Evolutionary conservation across 495 filamentous ascomycete species (phyloP), one percentile per base, ranked within the genome.

Genomic region (Penicillium manginii): DNA sequence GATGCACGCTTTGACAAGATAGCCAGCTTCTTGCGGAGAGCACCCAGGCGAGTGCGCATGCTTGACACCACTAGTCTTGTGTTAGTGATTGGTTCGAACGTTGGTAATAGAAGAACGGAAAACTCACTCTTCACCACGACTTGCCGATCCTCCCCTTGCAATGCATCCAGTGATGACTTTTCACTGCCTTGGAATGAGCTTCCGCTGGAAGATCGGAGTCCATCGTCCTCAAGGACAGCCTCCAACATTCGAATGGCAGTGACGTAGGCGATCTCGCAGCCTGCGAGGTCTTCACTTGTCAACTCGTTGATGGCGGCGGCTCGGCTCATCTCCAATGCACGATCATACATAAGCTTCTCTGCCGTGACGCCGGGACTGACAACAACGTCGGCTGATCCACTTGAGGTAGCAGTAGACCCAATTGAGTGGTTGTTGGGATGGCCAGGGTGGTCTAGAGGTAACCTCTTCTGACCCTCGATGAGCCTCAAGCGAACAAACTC

Each of bases 291-390:
- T 55, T 96, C 90, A 50, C 91, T 89, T 9, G 93, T 91, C 52
- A 98, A 87, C 74, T 98, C 94, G 63, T 93, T 96, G 67, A 98
- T 93, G 3, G 94, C 94, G 6, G 94, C 92, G 2, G 90, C 84
- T 37, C 92, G 86, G 63, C 91, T 96, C 94, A 98, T 97, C 71
- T 98, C 94, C 21, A 97, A 73, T 3, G 94, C 94, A 14, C 94
- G 91, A 61, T 98, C 96, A 63, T 96, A 98, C 96, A 98, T 98
- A 48, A 98, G 74, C 73, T 91, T 96, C 75, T 97, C 94, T 0
- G 94, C 94, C 19, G 92, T 96, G 40, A 97, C 85, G 6, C 93
- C 93, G 0, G 81, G 74, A 45, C 82, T 87, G 14, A 86, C 82
- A n/a, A 84, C 76, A 18, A 91, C 87, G 52, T 89, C 90, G 2